Evolutionary conservation across 1,284 basidiomycete species (phyloP), one percentile per base, ranked within the genome.

Genomic region (Ceratobasidium sp.): DNA sequence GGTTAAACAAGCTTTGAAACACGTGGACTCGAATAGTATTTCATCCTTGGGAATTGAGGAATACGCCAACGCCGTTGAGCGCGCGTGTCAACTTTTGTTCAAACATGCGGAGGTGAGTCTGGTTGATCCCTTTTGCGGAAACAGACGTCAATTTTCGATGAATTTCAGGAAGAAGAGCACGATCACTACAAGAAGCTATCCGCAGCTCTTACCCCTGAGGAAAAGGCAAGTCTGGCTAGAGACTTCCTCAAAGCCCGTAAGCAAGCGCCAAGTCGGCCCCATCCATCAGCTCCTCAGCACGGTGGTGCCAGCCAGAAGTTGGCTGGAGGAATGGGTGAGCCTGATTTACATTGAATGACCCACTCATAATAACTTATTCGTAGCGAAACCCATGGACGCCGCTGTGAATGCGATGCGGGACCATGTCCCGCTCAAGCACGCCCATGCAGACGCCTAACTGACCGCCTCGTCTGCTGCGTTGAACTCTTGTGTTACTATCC

Each of bases 81-180:
- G 27, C 13, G 40, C 56, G 20, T 47, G 40, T 42, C 4, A 29
- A 4, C 25, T 47, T 29, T 25, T 60, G 1, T 60, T 60, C 25
- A 12, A 13, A 3, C 40, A 60, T 27, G 56, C 40, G 2, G 27
- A 27, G 42, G 56, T 60, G 6, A 10, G 27, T 45, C 6, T 34
- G 31, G 17, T 29, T 29, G 32, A 45, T 31, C 38, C 8, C 17
- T 40, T 17, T 8, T 8, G 38, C 17, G 38, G 38, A 17, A 8
- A 8, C 8, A 8, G 38, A 17, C 17, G 17, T 8, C 38, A 40
- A 40, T 40, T 40, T 17, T n/a, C n/a, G n/a, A n/a, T n/a, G n/a
- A 40, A 40, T 40, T 40, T 17, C 38, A 60, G 56, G 40, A 60
- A n/a, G 56, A 60, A 32, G 56, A 60, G 27, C 25, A 43, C 2